Conservation (phyloP, 2,329 filamentous ascomycete species). For the Alternaria sp. region DNA sequence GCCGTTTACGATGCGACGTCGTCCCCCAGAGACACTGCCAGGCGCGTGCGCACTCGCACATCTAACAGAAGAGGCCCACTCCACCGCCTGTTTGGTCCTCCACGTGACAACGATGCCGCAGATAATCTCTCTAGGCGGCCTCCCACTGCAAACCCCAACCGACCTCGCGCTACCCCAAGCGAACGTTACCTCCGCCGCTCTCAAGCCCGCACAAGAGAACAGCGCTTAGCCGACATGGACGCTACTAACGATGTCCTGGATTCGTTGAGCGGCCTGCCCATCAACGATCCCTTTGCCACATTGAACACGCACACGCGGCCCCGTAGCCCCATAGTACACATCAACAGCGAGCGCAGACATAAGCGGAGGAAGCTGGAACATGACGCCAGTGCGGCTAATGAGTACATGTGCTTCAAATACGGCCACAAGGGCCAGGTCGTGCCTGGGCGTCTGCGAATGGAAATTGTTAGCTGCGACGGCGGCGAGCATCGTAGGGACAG, state of each 20-base stretch:
- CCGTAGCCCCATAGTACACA: constrained; percentile 36
- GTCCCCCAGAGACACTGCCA: constrained; percentile 18
- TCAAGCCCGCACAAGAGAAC: constrained; percentile 41
- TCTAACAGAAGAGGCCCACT: constrained; percentile 27
- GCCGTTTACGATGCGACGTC: constrained; percentile 17
- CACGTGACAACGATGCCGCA: constrained; percentile 30
- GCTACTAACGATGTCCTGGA: constrained; percentile 31
- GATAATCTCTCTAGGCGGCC: constrained; percentile 24
- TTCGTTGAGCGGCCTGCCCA: constrained; percentile 34
- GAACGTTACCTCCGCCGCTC: constrained; percentile 49
- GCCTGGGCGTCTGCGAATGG: constrained; percentile 81
- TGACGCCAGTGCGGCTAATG: constrained; percentile 32
- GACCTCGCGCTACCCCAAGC: constrained; percentile 46
- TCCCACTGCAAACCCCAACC: constrained; percentile 34
- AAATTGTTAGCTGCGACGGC: constrained; percentile 89
- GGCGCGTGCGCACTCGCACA: constrained; percentile 19
- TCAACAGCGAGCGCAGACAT: constrained; percentile 33
- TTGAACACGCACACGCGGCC: constrained; percentile 21
- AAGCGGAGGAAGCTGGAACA: constrained; percentile 54
- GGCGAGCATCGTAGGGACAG: constrained; percentile 71
- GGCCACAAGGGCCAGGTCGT: constrained; percentile 89
- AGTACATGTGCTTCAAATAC: constrained; percentile 70
- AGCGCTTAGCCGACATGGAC: constrained; percentile 36
- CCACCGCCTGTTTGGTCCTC: constrained; percentile 32
- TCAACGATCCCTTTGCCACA: constrained; percentile 24